Conservation (phyloP, 805 yeast genomes). For the Ascoidea asiatica region DNA sequence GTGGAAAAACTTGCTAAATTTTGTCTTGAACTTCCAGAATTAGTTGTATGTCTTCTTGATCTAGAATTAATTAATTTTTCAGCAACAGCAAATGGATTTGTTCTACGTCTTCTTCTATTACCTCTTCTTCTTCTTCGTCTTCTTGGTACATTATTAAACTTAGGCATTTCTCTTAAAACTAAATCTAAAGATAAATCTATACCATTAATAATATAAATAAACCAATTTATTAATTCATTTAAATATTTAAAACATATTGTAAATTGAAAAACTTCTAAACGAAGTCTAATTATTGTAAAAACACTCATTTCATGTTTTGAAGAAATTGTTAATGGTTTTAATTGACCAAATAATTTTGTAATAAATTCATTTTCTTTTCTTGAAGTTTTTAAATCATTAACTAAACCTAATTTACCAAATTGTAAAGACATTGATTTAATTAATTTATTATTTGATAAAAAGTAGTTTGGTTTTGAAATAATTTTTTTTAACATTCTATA, state of each 20-base stretch:
- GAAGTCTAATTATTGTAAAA: slow-evolving; percentile 1
- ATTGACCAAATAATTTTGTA: slow-evolving; percentile 1
- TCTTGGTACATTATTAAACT: slow-evolving; percentile 70
- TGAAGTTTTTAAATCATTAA: slow-evolving; percentile 6
- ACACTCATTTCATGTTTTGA: background rate
- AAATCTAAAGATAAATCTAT: slow-evolving; percentile 72
- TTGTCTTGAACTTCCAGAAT: too few species aligned
- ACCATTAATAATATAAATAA: slow-evolving; percentile 56
- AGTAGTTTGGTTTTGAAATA: slow-evolving; percentile 4
- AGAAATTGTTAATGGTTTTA: background rate
- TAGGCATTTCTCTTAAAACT: slow-evolving; percentile 56
- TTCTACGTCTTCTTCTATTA: background rate
- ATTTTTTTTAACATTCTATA: slow-evolving; percentile 6
- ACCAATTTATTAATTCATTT: slow-evolving; percentile 12
- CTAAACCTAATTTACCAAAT: slow-evolving; percentile 9
- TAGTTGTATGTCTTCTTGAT: background rate
- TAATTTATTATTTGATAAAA: slow-evolving; percentile 1
- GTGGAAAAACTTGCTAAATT: too few species aligned
- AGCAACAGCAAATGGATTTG: background rate
- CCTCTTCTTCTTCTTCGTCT: slow-evolving; percentile 17
- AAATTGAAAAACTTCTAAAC: slow-evolving; percentile 9
- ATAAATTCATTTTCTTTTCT: slow-evolving; percentile 5
- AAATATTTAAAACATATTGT: slow-evolving; percentile 8
- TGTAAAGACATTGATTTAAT: slow-evolving; percentile 8
- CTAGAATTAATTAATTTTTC: background rate